Conservation (phyloP, 1,139 yeast species). For the Kazachstania sp. region DNA sequence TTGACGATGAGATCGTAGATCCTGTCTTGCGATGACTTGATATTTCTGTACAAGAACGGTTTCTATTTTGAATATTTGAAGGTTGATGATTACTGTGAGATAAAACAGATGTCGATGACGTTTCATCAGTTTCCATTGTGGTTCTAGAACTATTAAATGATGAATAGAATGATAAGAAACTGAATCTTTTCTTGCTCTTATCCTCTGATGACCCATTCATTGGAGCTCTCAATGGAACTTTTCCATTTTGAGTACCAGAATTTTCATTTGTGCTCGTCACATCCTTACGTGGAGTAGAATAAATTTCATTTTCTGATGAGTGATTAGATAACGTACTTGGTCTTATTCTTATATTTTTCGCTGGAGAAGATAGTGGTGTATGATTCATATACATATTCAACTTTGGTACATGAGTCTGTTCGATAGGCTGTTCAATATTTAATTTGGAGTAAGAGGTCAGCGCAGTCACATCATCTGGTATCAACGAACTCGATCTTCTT, state of each 20-base stretch:
- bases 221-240: background rate
- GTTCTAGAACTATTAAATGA: slow-evolving; percentile 19
- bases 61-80: background rate
- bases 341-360: background rate
- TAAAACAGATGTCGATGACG: background rate
- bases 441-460: background rate
- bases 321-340: background rate
- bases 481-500: background rate
- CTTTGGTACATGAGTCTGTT: no score
- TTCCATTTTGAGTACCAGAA: background rate
- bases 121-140: slow-evolving; percentile 8
- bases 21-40: background rate
- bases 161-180: slow-evolving; percentile 25
- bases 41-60: background rate
- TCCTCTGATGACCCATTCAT: background rate
- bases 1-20: background rate
- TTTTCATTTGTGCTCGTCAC: background rate
- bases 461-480: background rate
- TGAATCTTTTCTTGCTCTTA: slow-evolving; percentile 18
- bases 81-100: background rate
- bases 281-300: background rate
- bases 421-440: background rate
- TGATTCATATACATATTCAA: background rate
- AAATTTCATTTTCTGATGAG: background rate
- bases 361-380: background rate